These are phyloP conservation scores for Rhipidocladum racemiflorum DNA, from an alignment of 176 grass and related monocot genomes.

Conservation along the genomic window DNA sequence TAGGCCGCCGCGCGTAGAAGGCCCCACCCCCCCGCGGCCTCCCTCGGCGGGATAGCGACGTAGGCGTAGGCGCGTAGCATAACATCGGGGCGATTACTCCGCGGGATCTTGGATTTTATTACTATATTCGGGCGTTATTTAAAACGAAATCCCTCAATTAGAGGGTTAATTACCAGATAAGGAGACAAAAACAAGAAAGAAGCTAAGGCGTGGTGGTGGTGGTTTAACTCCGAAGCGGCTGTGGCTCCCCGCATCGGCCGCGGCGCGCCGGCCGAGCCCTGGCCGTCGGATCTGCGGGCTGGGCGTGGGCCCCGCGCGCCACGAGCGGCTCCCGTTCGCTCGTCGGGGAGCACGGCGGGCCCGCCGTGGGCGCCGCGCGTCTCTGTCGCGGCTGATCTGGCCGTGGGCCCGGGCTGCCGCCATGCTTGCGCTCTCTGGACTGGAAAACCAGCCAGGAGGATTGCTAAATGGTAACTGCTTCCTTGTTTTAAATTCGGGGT, in stretches of 20 bases:
- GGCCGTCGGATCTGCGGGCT: neutral
- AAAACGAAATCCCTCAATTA: neutral
- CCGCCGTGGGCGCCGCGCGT: neutral
- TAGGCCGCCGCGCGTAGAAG: neutral
- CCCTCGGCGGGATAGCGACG: no score
- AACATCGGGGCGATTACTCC: neutral
- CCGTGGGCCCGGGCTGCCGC: slow-evolving; percentile 3
- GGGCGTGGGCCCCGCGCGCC: neutral
- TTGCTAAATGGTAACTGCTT: slow-evolving; percentile 31
- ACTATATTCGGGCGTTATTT: neutral
- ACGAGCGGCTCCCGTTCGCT: slow-evolving; percentile 47
- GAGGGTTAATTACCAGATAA: slow-evolving; percentile 2
- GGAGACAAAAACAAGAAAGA: neutral
- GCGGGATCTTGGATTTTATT: neutral
- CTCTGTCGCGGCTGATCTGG: slow-evolving; percentile 45
- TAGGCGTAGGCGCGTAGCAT: neutral
- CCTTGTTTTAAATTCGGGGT: slow-evolving; percentile 6
- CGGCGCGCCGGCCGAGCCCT: neutral
- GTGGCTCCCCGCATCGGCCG: slow-evolving; percentile 50
- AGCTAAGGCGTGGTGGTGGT: neutral
- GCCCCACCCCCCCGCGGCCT: no score
- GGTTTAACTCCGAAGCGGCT: slow-evolving; percentile 31
- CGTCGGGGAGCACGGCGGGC: neutral
- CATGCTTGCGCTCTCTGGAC: neutral
- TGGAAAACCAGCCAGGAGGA: neutral